A percentile compares a stretch with the other conserved stretches of the same genome.
Evolutionary conservation across 192 early-diverging fungal genomes (phyloP).

Genomic region (Thoreauomyces humboldtii): DNA sequence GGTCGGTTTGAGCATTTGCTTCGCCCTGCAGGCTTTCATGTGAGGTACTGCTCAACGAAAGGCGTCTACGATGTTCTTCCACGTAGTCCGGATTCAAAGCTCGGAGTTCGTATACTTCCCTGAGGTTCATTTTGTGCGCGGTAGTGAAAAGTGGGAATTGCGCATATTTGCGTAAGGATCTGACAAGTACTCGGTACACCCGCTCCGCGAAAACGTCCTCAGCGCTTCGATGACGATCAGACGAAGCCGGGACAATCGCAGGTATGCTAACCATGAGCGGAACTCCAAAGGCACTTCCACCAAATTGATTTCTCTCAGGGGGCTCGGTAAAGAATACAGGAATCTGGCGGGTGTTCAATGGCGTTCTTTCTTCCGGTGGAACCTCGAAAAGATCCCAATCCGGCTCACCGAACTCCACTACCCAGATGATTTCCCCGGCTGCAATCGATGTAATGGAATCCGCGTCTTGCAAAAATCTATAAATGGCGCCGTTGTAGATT

Average conservation of each 20-base stretch:
- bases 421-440: slow-evolving; percentile 29
- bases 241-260: no score
- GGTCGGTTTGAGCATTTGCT: no score
- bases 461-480: slow-evolving; percentile 50
- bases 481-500: slow-evolving; percentile 28
- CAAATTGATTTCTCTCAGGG: not conserved
- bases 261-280: no score
- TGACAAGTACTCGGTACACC: slow-evolving; percentile 31
- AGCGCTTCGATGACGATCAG: no score
- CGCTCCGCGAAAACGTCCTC: not conserved
- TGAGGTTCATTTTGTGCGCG: not conserved
- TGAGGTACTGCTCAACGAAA: no score
- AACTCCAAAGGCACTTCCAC: no score
- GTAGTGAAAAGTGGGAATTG: slow-evolving; percentile 2
- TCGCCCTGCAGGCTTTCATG: no score
- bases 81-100: no score
- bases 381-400: slow-evolving; percentile 22
- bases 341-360: not conserved
- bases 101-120: not conserved
- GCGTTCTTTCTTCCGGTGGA: not conserved
- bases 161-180: slow-evolving; percentile 23
- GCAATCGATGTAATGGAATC: slow-evolving; percentile 47
- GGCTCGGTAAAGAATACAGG: slow-evolving; percentile 11
- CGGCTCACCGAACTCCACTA: slow-evolving; percentile 34
- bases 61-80: not conserved